Evolutionary conservation across 2,329 filamentous ascomycete species (phyloP).

Genomic region (Aureobasidium sp.): DNA sequence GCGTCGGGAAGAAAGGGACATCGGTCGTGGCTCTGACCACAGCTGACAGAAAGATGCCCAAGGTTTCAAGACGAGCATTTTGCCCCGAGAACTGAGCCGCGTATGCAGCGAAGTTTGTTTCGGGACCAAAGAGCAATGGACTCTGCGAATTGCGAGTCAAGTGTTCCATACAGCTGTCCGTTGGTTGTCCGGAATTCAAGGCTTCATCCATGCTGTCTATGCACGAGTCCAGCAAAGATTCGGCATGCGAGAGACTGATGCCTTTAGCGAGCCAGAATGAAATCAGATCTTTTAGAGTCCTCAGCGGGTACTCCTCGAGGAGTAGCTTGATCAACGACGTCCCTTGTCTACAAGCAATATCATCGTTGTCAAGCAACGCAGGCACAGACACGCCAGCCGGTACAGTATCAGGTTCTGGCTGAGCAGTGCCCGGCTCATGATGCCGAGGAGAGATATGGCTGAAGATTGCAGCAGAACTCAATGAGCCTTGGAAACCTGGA

Average conservation of each 20-base stretch:
- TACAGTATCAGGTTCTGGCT: conserved; percentile 17
- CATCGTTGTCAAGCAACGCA: conserved; percentile 18
- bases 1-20: conserved; percentile 28
- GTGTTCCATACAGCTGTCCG: conserved; percentile 4
- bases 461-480: conserved; percentile 29
- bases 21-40: conserved; percentile 32
- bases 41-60: conserved; percentile 35
- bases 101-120: conserved; percentile 15
- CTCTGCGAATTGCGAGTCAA: conserved; percentile 17
- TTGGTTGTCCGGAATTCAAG: conserved; percentile 14
- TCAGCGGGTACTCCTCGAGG: conserved; percentile 15
- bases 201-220: conserved; percentile 20
- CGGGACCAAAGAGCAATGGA: conserved; percentile 13
- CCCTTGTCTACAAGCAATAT: conserved; percentile 20
- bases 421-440: neutral
- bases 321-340: conserved; percentile 20
- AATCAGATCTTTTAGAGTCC: conserved; percentile 21
- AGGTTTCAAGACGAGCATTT: conserved; percentile 35
- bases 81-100: conserved; percentile 19
- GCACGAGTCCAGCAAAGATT: conserved; percentile 22
- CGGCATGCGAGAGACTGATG: conserved; percentile 25
- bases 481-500: conserved; percentile 29
- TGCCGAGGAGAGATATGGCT: conserved; percentile 22
- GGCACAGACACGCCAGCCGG: neutral
- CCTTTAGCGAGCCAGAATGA: conserved; percentile 24